These are phyloP conservation scores for Zoysia matrella DNA, from an alignment of 202 grass and related monocot species.

Conservation along the genomic window DNA sequence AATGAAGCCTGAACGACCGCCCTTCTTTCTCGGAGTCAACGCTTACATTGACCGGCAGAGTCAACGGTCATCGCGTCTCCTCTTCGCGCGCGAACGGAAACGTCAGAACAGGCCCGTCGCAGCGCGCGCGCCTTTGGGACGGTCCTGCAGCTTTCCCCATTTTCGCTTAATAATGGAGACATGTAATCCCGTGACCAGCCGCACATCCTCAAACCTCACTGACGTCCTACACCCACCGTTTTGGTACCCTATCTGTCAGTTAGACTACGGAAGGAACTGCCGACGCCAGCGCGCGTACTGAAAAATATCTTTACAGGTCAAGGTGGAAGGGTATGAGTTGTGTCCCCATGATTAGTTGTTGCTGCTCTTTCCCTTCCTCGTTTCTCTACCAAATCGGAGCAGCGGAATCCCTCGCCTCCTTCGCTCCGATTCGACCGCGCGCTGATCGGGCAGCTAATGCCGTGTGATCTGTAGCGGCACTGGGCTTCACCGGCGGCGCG, in stretches of 20 bases:
- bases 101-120: neutral
- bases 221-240: rapidly evolving
- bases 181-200: neutral
- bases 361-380: slow-evolving; percentile 25
- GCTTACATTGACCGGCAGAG: neutral
- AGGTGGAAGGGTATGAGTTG: neutral
- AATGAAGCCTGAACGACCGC: neutral
- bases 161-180: neutral
- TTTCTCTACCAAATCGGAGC: slow-evolving; percentile 12
- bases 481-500: neutral
- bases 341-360: neutral
- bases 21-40: neutral
- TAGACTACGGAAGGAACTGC: rapidly evolving
- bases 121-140: slow-evolving; percentile 10
- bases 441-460: slow-evolving; percentile 37
- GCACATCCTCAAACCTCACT: rapidly evolving
- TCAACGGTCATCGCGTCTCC: neutral
- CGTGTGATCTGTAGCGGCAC: slow-evolving; percentile 36
- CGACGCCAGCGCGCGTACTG: neutral
- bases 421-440: neutral
- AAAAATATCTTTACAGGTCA: neutral
- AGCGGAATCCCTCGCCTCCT: neutral
- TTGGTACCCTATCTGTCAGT: neutral
- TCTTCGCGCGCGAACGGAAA: neutral
- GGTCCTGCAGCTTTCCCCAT: slow-evolving; percentile 25